These are phyloP conservation scores for Beverwykella pulmonaria DNA, from an alignment of 495 filamentous ascomycete species.

Conservation along the genomic window DNA sequence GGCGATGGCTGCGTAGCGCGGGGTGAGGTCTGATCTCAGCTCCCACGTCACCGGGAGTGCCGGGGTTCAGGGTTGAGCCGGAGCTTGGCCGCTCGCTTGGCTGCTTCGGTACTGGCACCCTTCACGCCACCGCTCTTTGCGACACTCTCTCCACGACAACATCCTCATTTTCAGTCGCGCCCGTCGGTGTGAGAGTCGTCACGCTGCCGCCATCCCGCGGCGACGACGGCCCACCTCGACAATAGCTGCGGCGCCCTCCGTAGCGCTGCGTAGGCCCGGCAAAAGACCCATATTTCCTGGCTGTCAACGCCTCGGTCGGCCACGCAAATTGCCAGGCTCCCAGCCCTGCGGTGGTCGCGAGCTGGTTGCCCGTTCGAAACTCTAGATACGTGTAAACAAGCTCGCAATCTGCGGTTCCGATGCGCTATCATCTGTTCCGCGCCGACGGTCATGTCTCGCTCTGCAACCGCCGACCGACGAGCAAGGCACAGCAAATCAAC, in stretches of 20 bases:
- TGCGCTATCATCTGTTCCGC: background rate
- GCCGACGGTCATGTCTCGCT: background rate
- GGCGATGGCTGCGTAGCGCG: constrained; percentile 2
- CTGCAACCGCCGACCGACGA: background rate
- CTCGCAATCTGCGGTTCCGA: background rate
- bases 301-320: too few relatives aligned
- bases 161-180: background rate
- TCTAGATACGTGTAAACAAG: background rate
- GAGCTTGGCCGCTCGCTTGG: constrained; percentile 1
- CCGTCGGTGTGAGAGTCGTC: constrained; percentile 23
- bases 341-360: constrained; percentile 19
- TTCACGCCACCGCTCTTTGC: constrained; percentile 12
- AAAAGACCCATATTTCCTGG: too few relatives aligned
- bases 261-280: too few relatives aligned
- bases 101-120: background rate
- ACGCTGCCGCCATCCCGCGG: background rate
- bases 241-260: constrained; percentile 8
- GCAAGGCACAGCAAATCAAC: background rate
- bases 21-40: constrained; percentile 4
- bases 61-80: background rate
- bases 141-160: background rate
- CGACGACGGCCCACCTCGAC: background rate
- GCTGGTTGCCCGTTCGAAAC: constrained; percentile 7
- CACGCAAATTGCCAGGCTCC: background rate
- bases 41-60: background rate